Base-by-base conservation (phyloP, 2,329 filamentous ascomycete genomes). In the Alternaria arbusti region DNA sequence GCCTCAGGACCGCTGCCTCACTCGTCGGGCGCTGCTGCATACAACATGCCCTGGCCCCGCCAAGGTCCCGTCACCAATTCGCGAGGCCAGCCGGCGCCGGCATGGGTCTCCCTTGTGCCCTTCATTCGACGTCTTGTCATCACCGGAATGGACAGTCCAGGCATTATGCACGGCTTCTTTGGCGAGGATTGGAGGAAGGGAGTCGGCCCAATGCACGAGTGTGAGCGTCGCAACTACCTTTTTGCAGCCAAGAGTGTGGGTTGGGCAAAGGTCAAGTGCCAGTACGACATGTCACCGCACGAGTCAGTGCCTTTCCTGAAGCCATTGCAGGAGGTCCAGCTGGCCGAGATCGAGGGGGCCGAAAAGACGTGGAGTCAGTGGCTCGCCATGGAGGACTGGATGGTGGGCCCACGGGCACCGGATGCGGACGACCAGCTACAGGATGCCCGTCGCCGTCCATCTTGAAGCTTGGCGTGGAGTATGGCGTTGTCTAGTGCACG, bases 331-430 rank as follows among this genome's bases (percentile, higher is more conserved):
- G 88, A 89, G 58, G 89, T 91, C 1, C 87, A 88, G 8, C 89
- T 95, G 74, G 87, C 88, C 22, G 96, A 98, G 82, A 92, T 98
- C 65, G 87, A 92, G 66, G 87, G 84, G 13, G 94, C 94, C 0
- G 95, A 98, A 82, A 86, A 87, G 65, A 89, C 86, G 63, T 99
- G 96, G 96, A 96, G 93, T 77, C 90, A 95, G 74, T 98, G 95
- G 95, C 83, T 97, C 30, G 93, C 93, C 12, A 96, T 97, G 93
- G 93, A 97, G 80, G 95, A 97, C 79, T 98, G 95, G 95, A 97
- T 97, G 94, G 84, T 97, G n/a, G 94, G 94, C 3, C 91, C 92
- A 1, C 84, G 92, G 65, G 90, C 90, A 30, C 91, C 91, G 7
- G 74, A 77, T 61, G 74, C 73, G n/a, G 74, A 77, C 44, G 75